Percentiles rank a stretch among this genome's conserved stretches.
Conservation (phyloP, 768 basidiomycete species). For the Pleurotus citrinopileatus region DNA sequence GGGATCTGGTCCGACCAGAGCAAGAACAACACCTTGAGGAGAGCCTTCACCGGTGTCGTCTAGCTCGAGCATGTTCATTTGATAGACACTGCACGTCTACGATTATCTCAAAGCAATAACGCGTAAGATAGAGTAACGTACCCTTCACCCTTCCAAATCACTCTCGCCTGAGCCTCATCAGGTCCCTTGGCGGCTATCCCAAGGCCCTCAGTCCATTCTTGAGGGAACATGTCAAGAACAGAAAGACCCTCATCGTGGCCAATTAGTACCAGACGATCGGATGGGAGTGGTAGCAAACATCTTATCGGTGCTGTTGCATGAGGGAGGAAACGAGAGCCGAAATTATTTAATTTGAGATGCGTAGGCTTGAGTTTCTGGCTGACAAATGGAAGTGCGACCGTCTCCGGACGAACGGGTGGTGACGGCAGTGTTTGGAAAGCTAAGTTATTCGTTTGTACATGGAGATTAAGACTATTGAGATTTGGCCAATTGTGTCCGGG, state of each 20-base stretch:
- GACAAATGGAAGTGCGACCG: conserved; percentile 32
- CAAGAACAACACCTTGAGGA: conserved; percentile 75
- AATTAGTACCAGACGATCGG: conserved; percentile 66
- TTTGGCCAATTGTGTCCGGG: neutral
- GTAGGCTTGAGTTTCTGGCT: conserved; percentile 56
- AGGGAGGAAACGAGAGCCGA: conserved; percentile 84
- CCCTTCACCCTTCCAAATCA: conserved; percentile 80
- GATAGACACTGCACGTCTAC: conserved; percentile 53
- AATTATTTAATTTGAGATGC: conserved; percentile 68
- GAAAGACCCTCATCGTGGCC: conserved; percentile 81
- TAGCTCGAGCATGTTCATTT: conserved; percentile 73
- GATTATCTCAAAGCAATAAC: neutral
- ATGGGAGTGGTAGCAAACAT: conserved; percentile 68
- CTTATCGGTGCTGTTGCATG: conserved; percentile 75
- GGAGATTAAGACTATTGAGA: conserved; percentile 3
- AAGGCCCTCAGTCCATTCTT: conserved; percentile 59
- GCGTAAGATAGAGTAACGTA: conserved; percentile 30
- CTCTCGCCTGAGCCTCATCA: conserved; percentile 62
- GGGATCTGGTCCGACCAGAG: conserved; percentile 64
- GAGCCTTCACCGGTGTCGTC: conserved; percentile 48
- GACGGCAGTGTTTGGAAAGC: neutral
- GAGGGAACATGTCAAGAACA: conserved; percentile 80
- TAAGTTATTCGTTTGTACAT: conserved; percentile 41
- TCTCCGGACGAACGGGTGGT: neutral
- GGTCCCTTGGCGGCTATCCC: conserved; percentile 55